Percentiles rank a stretch among this genome's conserved stretches.
These are phyloP conservation scores for Mucor mucedo DNA, from an alignment of 371 early-diverging fungal genomes.

Conservation along the genomic window DNA sequence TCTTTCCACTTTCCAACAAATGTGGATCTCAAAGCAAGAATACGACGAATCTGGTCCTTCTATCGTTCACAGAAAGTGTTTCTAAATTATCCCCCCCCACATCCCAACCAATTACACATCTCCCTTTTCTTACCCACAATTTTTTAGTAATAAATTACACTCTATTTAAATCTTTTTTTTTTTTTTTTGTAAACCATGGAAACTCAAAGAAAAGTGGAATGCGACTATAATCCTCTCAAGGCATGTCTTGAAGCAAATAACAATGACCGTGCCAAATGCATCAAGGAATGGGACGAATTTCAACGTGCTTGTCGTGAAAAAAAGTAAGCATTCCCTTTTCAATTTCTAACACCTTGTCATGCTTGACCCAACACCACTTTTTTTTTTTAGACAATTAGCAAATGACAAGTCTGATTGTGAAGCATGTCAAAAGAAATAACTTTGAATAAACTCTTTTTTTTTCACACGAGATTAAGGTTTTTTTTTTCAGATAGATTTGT, in stretches of 20 bases:
- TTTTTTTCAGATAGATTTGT: too few species aligned
- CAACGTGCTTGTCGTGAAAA: constrained; percentile 55
- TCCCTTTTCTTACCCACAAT: background rate
- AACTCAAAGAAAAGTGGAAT: constrained; percentile 31
- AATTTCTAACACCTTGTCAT: background rate
- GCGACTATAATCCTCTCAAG: constrained; percentile 62
- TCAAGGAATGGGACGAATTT: constrained; percentile 70
- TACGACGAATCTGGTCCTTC: constrained; percentile 98
- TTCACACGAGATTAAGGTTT: too few species aligned
- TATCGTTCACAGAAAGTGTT: constrained; percentile 98
- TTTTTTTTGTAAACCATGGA: constrained; percentile 7
- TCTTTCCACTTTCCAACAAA: constrained; percentile 97
- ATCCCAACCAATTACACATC: background rate
- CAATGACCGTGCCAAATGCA: constrained; percentile 63
- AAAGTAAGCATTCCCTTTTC: constrained; percentile 15
- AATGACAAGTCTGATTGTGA: constrained; percentile 6
- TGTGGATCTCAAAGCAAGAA: constrained; percentile 97
- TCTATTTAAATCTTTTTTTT: background rate
- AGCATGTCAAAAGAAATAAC: constrained; percentile 22
- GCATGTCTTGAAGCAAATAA: constrained; percentile 58
- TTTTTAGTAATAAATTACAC: background rate
- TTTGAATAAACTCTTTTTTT: too few species aligned
- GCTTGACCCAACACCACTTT: background rate
- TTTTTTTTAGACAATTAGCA: background rate
- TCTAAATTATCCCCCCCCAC: constrained; percentile 64